Base-by-base conservation (phyloP, 108 stramenopile genomes). In the Pseudonitzschia pungens region DNA sequence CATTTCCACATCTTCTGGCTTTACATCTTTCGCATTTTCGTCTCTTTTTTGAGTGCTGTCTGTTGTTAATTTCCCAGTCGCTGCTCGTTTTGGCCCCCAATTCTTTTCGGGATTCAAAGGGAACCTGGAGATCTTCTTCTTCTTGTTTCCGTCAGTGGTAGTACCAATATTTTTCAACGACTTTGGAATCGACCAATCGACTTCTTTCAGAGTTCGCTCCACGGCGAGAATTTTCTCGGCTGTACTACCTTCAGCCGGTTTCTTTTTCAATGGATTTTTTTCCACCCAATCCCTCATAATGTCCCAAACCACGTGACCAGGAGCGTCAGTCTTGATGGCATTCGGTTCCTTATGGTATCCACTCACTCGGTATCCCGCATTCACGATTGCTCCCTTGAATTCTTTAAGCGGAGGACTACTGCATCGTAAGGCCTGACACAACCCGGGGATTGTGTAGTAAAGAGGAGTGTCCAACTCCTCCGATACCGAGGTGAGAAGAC, bases 391-490 rank as follows among this genome's bases (percentile, higher is more conserved):
- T 26, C 96, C 93, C 44, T 86, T 83, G 54, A 98, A 75, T 16
- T 73, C 67, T 41, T 65, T 62, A 72, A 94, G 77, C 14, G 95
- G 91, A 32, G 97, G 97, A 27, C 85, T 84, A 16, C 77, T 55
- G 60, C 89, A 89, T 65, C 90, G 83, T 48, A 97, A 75, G 3
- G 84, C 73, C 7, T 72, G 78, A 68, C 88, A 85, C 43, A 99
- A 72, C 52, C 87, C 82, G 0, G 97, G 90, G 6, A 99, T 74
- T 0, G 75, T 72, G 72, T 99, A 97, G 83, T 88, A 96, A 54
- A 99, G 81, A 14, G 97, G 97, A 18, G 88, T 92, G 78, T 99
- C 97, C 42, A 99, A 76, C 77, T 99, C 98, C 74, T 99, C 98
- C 44, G 84, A 86, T 12, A 95, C 95, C 16, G 89, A 78, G 15